Evolutionary conservation across 2,329 filamentous ascomycete genomes (phyloP).

Genomic region (Xylariaceae sp.): DNA sequence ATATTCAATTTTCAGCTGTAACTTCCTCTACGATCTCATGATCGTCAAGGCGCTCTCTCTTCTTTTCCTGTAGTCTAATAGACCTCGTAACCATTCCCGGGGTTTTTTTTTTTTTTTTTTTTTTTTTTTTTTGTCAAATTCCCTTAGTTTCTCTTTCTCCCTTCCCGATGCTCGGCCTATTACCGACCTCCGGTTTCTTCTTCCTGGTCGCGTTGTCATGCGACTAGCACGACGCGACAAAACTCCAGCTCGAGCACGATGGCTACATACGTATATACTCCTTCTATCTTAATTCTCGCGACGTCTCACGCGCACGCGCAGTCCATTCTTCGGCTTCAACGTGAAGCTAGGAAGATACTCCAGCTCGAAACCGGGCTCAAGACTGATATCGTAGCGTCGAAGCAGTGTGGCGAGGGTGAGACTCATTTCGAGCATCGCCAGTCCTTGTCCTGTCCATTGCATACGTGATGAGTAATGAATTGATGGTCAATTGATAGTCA

Average conservation of each 20-base stretch:
- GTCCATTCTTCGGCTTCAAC: slow-evolving; percentile 13
- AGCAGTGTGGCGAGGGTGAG: slow-evolving; percentile 14
- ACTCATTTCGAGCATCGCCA: slow-evolving; percentile 16
- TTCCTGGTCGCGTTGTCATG: no score
- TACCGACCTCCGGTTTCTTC: no score
- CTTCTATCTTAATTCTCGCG: not conserved
- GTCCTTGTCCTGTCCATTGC: slow-evolving; percentile 13
- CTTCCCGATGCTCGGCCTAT: no score
- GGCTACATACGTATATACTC: not conserved
- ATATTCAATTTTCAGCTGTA: no score
- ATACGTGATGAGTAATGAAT: not conserved
- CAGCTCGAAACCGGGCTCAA: slow-evolving; percentile 12
- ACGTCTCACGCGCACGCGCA: slow-evolving; percentile 12
- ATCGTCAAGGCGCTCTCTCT: not conserved
- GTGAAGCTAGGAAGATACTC: slow-evolving; percentile 17
- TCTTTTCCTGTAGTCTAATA: not conserved
- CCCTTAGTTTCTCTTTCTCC: not conserved
- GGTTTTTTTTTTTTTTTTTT: no score
- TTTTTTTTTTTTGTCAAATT: no score
- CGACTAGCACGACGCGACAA: no score
- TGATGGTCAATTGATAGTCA: not conserved
- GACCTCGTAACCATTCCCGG: not conserved
- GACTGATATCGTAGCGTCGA: slow-evolving; percentile 12
- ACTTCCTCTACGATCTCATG: no score
- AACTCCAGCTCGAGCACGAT: no score